These are phyloP conservation scores for Gaeumannomyces tritici DNA, from an alignment of 2,329 filamentous ascomycete genomes.

Conservation along the genomic window DNA sequence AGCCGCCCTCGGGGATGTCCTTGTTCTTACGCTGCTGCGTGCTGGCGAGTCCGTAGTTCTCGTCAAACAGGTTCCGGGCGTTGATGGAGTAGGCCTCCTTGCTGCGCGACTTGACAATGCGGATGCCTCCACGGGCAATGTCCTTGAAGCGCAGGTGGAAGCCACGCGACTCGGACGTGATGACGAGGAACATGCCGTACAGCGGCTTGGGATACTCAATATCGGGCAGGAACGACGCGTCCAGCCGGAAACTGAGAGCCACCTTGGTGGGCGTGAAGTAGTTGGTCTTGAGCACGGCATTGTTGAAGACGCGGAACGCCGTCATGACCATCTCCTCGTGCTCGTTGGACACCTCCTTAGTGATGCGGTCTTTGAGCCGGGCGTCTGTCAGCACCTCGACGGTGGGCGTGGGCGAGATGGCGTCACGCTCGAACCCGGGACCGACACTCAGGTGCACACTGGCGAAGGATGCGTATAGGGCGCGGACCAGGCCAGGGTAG, in stretches of 20 bases:
- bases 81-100: constrained; percentile 96
- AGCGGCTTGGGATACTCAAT: constrained; percentile 89
- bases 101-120: constrained; percentile 96
- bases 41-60: constrained; percentile 97
- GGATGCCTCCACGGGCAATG: constrained; percentile 92
- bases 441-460: constrained; percentile 62
- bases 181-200: constrained; percentile 98
- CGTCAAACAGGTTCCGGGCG: constrained; percentile 89
- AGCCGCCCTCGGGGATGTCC: constrained; percentile 95
- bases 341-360: constrained; percentile 76
- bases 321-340: constrained; percentile 98
- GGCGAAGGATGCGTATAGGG: constrained; percentile 86
- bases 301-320: constrained; percentile 93
- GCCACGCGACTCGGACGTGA: constrained; percentile 90
- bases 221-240: constrained; percentile 78
- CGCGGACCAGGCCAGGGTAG: constrained; percentile 78
- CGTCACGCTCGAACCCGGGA: constrained; percentile 38
- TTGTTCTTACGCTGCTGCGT: constrained; percentile 99
- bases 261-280: constrained; percentile 97
- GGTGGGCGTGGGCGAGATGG: constrained; percentile 44
- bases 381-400: constrained; percentile 66
- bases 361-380: constrained; percentile 66
- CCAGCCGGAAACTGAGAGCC: constrained; percentile 88
- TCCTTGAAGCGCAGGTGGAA: constrained; percentile 98
- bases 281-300: constrained; percentile 90